Base-by-base conservation (phyloP, 192 early-diverging fungal species). In the Coemansia sp. region DNA sequence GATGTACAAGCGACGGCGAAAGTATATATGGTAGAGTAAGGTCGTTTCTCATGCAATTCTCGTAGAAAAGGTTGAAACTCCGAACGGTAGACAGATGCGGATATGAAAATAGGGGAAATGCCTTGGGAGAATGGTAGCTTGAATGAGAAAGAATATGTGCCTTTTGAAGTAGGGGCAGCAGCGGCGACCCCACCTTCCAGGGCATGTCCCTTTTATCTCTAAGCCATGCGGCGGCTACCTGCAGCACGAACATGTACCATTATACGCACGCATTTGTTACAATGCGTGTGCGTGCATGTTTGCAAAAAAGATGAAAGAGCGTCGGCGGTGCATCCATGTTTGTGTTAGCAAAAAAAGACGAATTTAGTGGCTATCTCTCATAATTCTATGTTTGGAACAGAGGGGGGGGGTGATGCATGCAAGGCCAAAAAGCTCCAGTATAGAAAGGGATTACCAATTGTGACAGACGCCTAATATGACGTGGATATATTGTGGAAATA, bases 371-470 rank as follows among this genome's bases (percentile, higher is more conserved):
- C 19, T 8, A 23, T 7, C 22, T 22, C 24, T 49, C 60, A 59
- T 60, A 41, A 34, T 67, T 68, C 67, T 68, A 68, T 56, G 67
- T 68, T 68, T 68, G 67, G 67, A 68, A 68, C 60, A 54, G 60
- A 19, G 19, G 54, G 54, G 31, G 34, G 34, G 3, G 34, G 3
- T 12, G 10, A 38, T 38, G 34, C 34, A 38, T 38, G 34, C 34
- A 38, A 38, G 10, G 1, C 34, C 6, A 38, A 38, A 38, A 38
- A 38, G 34, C 34, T 38, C 34, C 34, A 38, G 34, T 12, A 38
- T 9, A 38, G 34, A 18, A 18, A 21, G n/a, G 59, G 59, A 61
- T 61, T 61, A 61, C 59, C 59, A 61, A 49, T 49, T 60, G 56
- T 57, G 56, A 57, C n/a, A 16, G 23, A 27, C 56, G 38, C 21